These are phyloP conservation scores for Pythium inflatum DNA, from an alignment of 352 stramenopile species.

Conservation along the genomic window DNA sequence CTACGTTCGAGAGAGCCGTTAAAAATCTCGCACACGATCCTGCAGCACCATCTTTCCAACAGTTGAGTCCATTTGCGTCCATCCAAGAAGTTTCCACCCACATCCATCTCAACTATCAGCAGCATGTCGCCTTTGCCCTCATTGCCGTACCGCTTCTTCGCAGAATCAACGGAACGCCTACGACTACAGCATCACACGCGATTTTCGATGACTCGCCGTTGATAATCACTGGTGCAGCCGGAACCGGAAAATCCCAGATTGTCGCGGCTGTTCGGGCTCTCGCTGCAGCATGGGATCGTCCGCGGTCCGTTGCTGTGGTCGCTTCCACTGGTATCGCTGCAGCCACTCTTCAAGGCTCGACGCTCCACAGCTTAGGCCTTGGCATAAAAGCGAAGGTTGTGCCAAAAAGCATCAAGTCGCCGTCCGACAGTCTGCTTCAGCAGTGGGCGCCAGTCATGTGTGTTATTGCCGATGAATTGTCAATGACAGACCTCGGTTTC, in stretches of 20 bases:
- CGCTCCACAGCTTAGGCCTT: constrained; percentile 31
- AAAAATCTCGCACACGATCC: no score
- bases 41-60: no score
- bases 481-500: constrained; percentile 32
- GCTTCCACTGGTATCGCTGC: constrained; percentile 31
- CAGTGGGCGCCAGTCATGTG: constrained; percentile 28
- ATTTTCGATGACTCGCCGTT: constrained; percentile 18
- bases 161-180: not conserved
- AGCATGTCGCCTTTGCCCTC: not conserved
- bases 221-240: constrained; percentile 31
- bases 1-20: no score
- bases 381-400: constrained; percentile 9
- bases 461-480: constrained; percentile 35
- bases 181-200: not conserved
- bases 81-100: not conserved
- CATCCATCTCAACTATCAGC: not conserved
- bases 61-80: not conserved
- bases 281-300: constrained; percentile 1
- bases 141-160: constrained; percentile 13
- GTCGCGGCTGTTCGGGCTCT: constrained; percentile 21
- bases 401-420: constrained; percentile 8
- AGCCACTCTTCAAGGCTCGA: constrained; percentile 24
- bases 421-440: constrained; percentile 10
- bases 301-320: constrained; percentile 10
- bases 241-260: constrained; percentile 34